Conservation (phyloP, 352 stramenopile species). For the Phytophthora fragariaefolia region DNA sequence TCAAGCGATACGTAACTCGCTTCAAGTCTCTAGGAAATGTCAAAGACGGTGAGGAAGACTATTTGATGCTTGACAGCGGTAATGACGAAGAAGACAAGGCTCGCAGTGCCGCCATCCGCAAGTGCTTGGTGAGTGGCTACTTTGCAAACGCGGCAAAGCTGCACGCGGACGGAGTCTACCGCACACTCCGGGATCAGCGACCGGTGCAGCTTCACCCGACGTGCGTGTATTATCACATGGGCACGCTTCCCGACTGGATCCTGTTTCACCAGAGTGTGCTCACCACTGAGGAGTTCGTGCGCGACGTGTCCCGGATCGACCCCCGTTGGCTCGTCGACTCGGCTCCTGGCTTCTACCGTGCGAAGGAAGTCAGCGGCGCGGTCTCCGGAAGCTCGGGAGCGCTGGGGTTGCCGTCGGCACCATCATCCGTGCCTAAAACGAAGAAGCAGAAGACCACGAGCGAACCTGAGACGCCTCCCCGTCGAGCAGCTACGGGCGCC, state of each 20-base stretch:
- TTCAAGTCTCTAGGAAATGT: slow-evolving; percentile 40
- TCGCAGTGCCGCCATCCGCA: slow-evolving; percentile 48
- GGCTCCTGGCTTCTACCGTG: slow-evolving; percentile 77
- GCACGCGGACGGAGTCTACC: slow-evolving; percentile 85
- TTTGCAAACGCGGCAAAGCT: slow-evolving; percentile 98
- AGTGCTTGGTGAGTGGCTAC: slow-evolving; percentile 75
- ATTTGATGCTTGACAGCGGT: slow-evolving; percentile 12
- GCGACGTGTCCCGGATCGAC: slow-evolving; percentile 74
- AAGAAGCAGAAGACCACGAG: slow-evolving; percentile 37
- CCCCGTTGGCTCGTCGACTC: slow-evolving; percentile 75
- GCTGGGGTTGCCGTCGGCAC: slow-evolving; percentile 63
- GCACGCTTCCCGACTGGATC: slow-evolving; percentile 95
- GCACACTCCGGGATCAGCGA: slow-evolving; percentile 73
- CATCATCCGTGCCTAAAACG: slow-evolving; percentile 5
- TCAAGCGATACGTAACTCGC: slow-evolving; percentile 71
- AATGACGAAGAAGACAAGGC: slow-evolving; percentile 32
- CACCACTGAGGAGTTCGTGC: slow-evolving; percentile 96
- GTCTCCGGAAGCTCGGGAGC: slow-evolving; percentile 74
- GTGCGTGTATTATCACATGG: slow-evolving; percentile 77
- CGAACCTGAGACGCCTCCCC: slow-evolving; percentile 24
- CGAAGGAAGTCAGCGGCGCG: slow-evolving; percentile 68
- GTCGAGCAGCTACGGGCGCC: slow-evolving; percentile 25
- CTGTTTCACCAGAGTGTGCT: slow-evolving; percentile 99
- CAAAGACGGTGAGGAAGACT: slow-evolving; percentile 16
- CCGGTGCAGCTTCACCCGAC: slow-evolving; percentile 80